phyloP scores from a whole-genome alignment of 306 rosid genomes.

The Prunus armeniaca region DNA sequence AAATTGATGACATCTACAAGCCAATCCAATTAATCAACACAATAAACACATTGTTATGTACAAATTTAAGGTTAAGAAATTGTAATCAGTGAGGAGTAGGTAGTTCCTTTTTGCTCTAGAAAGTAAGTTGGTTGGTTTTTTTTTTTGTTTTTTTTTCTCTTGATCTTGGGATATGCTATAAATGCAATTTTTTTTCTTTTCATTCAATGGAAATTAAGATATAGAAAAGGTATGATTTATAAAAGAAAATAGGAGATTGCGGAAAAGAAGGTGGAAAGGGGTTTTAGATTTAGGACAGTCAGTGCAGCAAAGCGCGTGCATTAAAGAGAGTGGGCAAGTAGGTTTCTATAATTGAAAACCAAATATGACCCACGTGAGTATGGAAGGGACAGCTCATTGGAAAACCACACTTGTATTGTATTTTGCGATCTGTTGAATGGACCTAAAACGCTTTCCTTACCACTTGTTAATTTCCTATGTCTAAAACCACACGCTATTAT shows the following conservation, averaged over 20 bases:
- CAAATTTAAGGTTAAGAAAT: not conserved
- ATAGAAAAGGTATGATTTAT: too few relatives aligned
- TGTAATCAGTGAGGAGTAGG: not conserved
- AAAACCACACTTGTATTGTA: not conserved
- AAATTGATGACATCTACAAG: too few relatives aligned
- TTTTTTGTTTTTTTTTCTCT: not conserved
- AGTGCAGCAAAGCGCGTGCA: constrained; percentile 15
- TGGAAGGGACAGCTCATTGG: constrained; percentile 27
- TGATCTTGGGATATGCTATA: not conserved
- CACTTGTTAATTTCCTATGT: not conserved
- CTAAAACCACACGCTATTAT: too few relatives aligned
- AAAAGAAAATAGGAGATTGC: not conserved
- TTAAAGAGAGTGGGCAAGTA: not conserved
- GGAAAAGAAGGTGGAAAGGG: not conserved
- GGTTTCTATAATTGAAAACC: not conserved
- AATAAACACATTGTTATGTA: not conserved
- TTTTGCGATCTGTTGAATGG: too few relatives aligned
- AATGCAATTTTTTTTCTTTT: not conserved
- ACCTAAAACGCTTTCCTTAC: too few relatives aligned
- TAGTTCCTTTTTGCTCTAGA: not conserved
- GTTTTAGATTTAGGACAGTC: not conserved
- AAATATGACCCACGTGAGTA: constrained; percentile 17
- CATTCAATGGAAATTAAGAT: not conserved
- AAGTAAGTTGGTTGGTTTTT: too few relatives aligned
- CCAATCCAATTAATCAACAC: not conserved